Evolutionary conservation across 306 rosid species (phyloP).

Genomic region (Lagenaria siceraria): DNA sequence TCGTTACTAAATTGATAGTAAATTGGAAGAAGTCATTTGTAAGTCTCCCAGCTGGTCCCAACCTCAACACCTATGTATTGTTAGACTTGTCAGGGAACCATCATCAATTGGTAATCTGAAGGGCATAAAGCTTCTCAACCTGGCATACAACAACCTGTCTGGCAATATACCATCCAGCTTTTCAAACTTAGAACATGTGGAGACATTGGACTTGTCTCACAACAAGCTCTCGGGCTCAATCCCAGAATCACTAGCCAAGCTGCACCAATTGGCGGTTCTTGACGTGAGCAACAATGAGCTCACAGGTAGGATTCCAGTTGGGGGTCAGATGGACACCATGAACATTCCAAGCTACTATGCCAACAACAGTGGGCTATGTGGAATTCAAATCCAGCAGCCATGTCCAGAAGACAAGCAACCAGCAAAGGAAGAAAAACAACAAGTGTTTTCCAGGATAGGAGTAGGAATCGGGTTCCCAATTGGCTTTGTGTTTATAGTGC

Average conservation of each 20-base stretch:
- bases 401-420: conserved; percentile 1
- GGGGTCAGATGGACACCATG: conserved; percentile 15
- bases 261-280: conserved; percentile 5
- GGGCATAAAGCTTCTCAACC: conserved; percentile 20
- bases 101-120: conserved; percentile 10
- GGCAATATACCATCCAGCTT: conserved; percentile 18
- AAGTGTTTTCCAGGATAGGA: conserved; percentile 10
- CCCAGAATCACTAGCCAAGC: conserved; percentile 8
- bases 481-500: conserved; percentile 5
- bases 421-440: not conserved
- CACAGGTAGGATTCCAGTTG: conserved; percentile 8
- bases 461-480: conserved; percentile 7
- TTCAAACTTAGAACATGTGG: conserved; percentile 10
- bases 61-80: conserved; percentile 11
- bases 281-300: conserved; percentile 17
- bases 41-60: conserved; percentile 5
- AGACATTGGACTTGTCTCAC: conserved; percentile 20
- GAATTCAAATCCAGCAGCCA: conserved; percentile 10
- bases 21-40: conserved; percentile 16
- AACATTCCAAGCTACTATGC: conserved; percentile 11
- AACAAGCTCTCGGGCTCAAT: conserved; percentile 18
- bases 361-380: conserved; percentile 13
- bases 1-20: not conserved
- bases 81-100: conserved; percentile 18
- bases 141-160: conserved; percentile 14